Conservation (phyloP, 1,284 basidiomycete species). For the Boletellus sp. region DNA sequence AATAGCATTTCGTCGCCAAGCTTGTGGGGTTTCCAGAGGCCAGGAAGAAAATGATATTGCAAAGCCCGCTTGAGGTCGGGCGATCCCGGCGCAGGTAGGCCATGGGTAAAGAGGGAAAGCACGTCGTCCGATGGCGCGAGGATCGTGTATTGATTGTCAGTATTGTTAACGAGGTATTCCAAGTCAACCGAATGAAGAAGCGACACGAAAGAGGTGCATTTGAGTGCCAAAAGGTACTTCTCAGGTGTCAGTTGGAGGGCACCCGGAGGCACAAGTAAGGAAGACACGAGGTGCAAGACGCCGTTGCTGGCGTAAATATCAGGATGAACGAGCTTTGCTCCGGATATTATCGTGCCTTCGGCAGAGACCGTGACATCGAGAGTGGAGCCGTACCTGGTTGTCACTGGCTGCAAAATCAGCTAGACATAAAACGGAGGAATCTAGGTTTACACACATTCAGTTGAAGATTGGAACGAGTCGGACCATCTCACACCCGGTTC, state of each 20-base stretch:
- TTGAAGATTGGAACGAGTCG: constrained; percentile 51
- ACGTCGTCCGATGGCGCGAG: constrained; percentile 90
- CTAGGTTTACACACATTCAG: constrained; percentile 49
- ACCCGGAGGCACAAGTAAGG: constrained; percentile 75
- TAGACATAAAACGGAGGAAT: constrained; percentile 2
- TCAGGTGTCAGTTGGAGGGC: constrained; percentile 85
- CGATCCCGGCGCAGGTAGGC: constrained; percentile 62
- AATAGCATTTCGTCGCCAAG: constrained; percentile 74
- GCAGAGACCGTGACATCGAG: constrained; percentile 57
- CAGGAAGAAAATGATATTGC: constrained; percentile 86
- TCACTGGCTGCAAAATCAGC: constrained; percentile 46
- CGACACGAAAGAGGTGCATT: constrained; percentile 89
- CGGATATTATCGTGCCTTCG: constrained; percentile 60
- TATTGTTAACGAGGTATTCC: constrained; percentile 74
- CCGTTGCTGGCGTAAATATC: constrained; percentile 95
- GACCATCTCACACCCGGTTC: constrained; percentile 60
- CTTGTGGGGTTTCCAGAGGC: constrained; percentile 66
- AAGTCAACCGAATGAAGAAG: constrained; percentile 82
- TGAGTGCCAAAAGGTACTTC: constrained; percentile 86
- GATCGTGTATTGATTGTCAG: constrained; percentile 70
- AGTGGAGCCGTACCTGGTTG: constrained; percentile 63
- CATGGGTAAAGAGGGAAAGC: constrained; percentile 52
- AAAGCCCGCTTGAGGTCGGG: constrained; percentile 65
- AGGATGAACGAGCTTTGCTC: constrained; percentile 59
- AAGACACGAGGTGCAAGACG: constrained; percentile 86